These are phyloP conservation scores for Capsicum pubescens DNA, from an alignment of 257 asterid species.

Conservation along the genomic window DNA sequence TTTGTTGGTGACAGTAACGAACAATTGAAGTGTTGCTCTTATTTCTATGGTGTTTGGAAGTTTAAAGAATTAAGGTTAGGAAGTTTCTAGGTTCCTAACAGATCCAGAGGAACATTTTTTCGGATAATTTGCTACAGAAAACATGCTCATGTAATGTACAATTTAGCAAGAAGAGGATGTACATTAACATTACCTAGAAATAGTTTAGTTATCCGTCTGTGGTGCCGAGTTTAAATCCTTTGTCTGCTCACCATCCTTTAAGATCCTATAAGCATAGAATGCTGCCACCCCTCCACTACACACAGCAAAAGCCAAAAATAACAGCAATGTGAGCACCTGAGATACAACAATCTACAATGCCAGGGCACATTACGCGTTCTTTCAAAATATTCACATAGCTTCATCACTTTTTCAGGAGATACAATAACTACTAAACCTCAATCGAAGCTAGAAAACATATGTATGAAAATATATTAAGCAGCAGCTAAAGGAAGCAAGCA, in stretches of 20 bases:
- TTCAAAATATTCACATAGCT: slow-evolving; percentile 1
- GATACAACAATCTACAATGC: background rate
- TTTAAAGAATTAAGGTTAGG: background rate
- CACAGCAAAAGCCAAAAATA: slow-evolving; percentile 26
- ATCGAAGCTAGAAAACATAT: background rate
- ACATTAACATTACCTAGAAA: slow-evolving; percentile 16
- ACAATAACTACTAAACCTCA: background rate
- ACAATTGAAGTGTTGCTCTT: background rate
- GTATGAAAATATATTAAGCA: background rate
- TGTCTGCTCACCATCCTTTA: slow-evolving; percentile 58
- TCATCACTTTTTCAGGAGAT: slow-evolving; percentile 3
- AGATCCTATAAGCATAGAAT: slow-evolving; percentile 76
- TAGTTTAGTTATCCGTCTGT: slow-evolving; percentile 46
- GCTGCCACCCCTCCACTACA: slow-evolving; percentile 86
- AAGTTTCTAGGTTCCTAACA: background rate
- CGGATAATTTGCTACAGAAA: background rate
- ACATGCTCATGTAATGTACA: background rate
- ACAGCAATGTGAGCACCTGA: slow-evolving; percentile 17
- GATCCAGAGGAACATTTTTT: background rate
- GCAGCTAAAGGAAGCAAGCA: background rate
- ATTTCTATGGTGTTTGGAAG: background rate
- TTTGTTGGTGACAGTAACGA: background rate
- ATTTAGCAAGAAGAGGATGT: background rate
- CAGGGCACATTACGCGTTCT: background rate
- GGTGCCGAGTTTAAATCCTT: slow-evolving; percentile 49